Conservation (phyloP, 495 filamentous ascomycete genomes). For the Corynascus novoguineensis region DNA sequence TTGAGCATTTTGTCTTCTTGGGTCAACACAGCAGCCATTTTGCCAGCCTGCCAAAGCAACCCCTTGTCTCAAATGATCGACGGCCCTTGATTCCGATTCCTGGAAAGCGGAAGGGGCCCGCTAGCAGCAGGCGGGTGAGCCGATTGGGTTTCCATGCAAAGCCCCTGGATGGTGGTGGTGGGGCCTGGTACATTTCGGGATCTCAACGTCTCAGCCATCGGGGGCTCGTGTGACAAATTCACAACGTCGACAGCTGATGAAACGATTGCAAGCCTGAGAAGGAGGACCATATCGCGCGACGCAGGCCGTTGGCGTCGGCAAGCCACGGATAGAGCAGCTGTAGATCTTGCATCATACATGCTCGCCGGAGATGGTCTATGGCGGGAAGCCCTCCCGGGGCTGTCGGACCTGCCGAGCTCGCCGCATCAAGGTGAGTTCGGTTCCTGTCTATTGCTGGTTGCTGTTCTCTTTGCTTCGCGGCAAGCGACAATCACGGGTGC, state of each 20-base stretch:
- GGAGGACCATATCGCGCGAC: neutral
- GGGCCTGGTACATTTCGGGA: neutral
- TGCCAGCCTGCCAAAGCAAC: neutral
- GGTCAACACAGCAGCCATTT: too few species aligned
- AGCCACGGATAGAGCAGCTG: neutral
- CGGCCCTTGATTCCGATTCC: neutral
- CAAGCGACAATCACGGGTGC: too few species aligned
- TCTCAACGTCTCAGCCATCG: neutral
- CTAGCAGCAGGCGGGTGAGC: neutral
- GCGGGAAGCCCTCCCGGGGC: conserved; percentile 65
- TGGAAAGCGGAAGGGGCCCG: neutral
- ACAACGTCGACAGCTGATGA: neutral
- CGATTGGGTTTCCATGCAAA: neutral
- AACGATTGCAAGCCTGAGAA: neutral
- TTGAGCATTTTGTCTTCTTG: too few species aligned
- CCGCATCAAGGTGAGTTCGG: conserved; percentile 59
- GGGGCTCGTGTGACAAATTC: neutral
- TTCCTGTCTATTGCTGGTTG: neutral
- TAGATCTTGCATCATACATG: conserved; percentile 1
- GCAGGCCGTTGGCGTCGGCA: neutral
- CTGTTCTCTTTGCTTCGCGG: neutral
- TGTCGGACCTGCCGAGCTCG: conserved; percentile 65
- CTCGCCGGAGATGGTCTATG: conserved; percentile 56
- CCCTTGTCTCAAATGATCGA: neutral
- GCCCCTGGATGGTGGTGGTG: neutral